Conservation (phyloP, 2,329 filamentous ascomycete species). For the Fusarium avenaceum region DNA sequence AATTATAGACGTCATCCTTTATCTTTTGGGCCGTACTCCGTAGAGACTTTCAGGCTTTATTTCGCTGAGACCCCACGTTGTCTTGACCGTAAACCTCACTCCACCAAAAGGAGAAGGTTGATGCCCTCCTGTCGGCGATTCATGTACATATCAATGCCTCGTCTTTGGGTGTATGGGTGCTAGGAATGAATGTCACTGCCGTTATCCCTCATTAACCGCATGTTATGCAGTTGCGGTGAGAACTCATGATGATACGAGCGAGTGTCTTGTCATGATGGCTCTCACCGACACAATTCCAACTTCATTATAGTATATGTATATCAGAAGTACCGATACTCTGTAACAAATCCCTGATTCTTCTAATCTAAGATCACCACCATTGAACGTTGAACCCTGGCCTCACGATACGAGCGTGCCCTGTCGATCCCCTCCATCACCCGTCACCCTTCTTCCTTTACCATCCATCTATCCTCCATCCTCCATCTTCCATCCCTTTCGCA, state of each 20-base stretch:
- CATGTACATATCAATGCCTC: slow-evolving; percentile 1
- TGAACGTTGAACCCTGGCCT: slow-evolving; percentile 21
- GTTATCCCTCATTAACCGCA: not conserved
- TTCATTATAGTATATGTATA: not conserved
- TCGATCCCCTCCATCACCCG: slow-evolving; percentile 33
- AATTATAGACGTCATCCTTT: slow-evolving; percentile 30
- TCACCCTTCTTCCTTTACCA: not conserved
- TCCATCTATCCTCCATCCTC: not conserved
- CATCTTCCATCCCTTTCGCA: slow-evolving; percentile 12
- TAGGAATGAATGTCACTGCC: not conserved
- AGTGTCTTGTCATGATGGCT: slow-evolving; percentile 6
- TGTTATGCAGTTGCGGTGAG: slow-evolving; percentile 14
- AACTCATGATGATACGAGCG: not conserved
- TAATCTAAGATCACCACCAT: slow-evolving; percentile 1
- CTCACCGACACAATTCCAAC: not conserved
- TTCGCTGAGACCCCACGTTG: too few species aligned
- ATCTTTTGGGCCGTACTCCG: not conserved
- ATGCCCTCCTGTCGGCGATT: not conserved
- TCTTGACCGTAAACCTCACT: not conserved
- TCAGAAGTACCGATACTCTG: slow-evolving; percentile 2
- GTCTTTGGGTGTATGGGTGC: not conserved
- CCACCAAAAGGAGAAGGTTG: not conserved
- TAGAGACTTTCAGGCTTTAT: not conserved
- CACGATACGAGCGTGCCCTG: slow-evolving; percentile 30
- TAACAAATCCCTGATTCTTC: not conserved